Evolutionary conservation across 441 rosid genomes (phyloP).

Genomic region (Aleurites moluccanus): DNA sequence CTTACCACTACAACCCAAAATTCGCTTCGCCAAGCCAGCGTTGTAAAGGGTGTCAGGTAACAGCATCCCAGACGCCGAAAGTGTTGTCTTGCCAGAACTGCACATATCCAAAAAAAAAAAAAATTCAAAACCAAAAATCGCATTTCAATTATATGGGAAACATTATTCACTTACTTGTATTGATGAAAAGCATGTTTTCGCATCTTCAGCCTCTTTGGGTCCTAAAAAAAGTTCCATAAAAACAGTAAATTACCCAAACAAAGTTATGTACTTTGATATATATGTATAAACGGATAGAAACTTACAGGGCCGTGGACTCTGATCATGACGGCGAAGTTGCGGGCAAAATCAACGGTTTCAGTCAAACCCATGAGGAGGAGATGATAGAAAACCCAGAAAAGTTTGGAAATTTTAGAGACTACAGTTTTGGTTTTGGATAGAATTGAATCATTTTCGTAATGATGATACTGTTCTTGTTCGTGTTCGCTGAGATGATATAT

Average conservation of each 20-base stretch:
- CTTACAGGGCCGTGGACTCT: slow-evolving; percentile 83
- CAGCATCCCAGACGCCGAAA: slow-evolving; percentile 89
- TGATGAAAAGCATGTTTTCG: slow-evolving; percentile 88
- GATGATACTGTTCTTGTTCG: too few relatives aligned
- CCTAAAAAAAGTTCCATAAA: slow-evolving; percentile 38
- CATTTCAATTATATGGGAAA: neutral
- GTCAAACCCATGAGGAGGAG: slow-evolving; percentile 51
- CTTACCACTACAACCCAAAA: slow-evolving; percentile 30
- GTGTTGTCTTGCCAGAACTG: slow-evolving; percentile 81
- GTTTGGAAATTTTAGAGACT: neutral
- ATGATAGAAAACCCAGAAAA: neutral
- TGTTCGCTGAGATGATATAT: neutral
- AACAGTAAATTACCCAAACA: neutral
- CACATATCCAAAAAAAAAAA: slow-evolving; percentile 17
- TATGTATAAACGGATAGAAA: slow-evolving; percentile 2
- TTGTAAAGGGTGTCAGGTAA: slow-evolving; percentile 48
- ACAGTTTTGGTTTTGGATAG: neutral
- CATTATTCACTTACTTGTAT: slow-evolving; percentile 50
- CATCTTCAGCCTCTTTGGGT: slow-evolving; percentile 92
- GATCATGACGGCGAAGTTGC: slow-evolving; percentile 71
- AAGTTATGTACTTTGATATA: neutral
- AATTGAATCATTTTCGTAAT: neutral
- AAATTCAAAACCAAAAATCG: neutral
- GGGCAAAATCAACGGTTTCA: slow-evolving; percentile 46
- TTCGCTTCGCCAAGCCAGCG: slow-evolving; percentile 37